These are phyloP conservation scores for Gloeostereum incarnatum DNA, from an alignment of 768 basidiomycete genomes.

Conservation along the genomic window DNA sequence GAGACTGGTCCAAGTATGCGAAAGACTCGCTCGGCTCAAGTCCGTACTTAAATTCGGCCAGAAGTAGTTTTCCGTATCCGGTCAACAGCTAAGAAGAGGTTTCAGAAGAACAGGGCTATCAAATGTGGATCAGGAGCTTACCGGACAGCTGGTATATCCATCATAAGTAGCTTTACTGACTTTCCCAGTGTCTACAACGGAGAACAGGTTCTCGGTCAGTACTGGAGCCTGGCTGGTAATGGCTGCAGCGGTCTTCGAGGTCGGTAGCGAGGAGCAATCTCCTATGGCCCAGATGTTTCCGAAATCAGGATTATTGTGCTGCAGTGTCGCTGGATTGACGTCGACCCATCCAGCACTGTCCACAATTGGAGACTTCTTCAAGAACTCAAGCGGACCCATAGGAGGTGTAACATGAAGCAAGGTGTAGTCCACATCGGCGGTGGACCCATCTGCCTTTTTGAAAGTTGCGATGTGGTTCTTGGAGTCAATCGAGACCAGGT, in stretches of 20 bases:
- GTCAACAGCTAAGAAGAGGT: constrained; percentile 49
- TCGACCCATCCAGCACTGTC: constrained; percentile 87
- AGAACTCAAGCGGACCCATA: constrained; percentile 79
- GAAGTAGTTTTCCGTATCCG: constrained; percentile 74
- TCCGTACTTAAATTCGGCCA: constrained; percentile 94
- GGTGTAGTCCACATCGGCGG: constrained; percentile 68
- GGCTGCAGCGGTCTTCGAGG: constrained; percentile 94
- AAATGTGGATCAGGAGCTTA: constrained; percentile 23
- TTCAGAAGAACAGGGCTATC: background rate
- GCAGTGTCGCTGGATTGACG: constrained; percentile 73
- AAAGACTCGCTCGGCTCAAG: constrained; percentile 85
- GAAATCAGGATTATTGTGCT: constrained; percentile 73
- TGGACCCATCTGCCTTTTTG: constrained; percentile 64
- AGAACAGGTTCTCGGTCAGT: constrained; percentile 79
- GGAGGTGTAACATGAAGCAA: constrained; percentile 84
- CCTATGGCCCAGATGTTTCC: constrained; percentile 84
- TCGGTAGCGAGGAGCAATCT: constrained; percentile 89
- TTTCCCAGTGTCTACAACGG: constrained; percentile 64
- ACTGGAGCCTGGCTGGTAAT: constrained; percentile 89
- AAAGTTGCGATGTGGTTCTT: constrained; percentile 77
- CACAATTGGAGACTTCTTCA: constrained; percentile 70
- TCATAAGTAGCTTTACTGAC: constrained; percentile 68
- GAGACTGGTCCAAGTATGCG: constrained; percentile 64
- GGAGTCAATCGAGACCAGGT: constrained; percentile 69
- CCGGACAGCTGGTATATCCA: constrained; percentile 86